Conservation (phyloP, 257 asterid genomes). For the Nicotiana tomentosiformis region DNA sequence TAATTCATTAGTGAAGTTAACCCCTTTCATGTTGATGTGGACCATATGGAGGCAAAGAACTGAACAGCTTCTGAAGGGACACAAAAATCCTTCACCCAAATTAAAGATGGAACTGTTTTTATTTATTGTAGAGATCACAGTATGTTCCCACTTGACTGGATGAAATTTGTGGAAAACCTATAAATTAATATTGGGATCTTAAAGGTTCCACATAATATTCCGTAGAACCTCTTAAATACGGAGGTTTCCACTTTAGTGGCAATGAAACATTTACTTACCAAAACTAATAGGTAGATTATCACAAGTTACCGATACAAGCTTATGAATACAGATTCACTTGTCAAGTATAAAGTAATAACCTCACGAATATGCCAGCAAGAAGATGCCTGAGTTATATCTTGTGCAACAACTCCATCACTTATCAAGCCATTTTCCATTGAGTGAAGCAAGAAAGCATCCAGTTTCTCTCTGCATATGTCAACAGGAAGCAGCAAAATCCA, state of each 20-base stretch:
- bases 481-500: conserved; percentile 10
- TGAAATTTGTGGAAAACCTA: background rate
- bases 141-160: background rate
- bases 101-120: background rate
- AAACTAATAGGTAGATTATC: background rate
- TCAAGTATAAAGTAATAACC: conserved; percentile 39
- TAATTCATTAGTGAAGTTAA: background rate
- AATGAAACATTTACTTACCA: background rate
- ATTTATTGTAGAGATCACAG: background rate
- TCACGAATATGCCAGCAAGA: conserved; percentile 96
- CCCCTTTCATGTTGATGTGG: too few relatives aligned
- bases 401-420: conserved; percentile 92
- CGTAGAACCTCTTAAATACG: background rate
- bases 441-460: conserved; percentile 78
- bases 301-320: conserved; percentile 10
- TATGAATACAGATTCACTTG: background rate
- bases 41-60: too few relatives aligned
- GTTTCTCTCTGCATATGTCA: conserved; percentile 66
- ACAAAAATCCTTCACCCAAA: background rate
- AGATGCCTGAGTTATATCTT: conserved; percentile 91
- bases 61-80: background rate
- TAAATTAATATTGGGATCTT: background rate
- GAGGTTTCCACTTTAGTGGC: background rate
- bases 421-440: conserved; percentile 77
- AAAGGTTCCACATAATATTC: background rate